Conservation (phyloP, 2,329 filamentous ascomycete genomes). For the Ophiostoma triangulosporum region DNA sequence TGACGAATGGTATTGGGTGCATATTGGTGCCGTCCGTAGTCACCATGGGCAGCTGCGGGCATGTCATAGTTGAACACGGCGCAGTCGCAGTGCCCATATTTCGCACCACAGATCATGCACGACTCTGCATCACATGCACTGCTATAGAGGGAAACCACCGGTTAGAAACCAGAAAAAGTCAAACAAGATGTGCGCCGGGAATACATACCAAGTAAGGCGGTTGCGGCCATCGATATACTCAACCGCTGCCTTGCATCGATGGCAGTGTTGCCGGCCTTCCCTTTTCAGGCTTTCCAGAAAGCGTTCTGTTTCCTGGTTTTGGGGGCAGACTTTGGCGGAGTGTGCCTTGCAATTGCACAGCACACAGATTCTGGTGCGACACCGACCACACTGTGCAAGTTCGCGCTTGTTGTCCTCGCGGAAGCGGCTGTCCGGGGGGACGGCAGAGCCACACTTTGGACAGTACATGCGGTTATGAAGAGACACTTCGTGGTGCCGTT, state of each 20-base stretch:
- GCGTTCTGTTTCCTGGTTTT: slow-evolving; percentile 50
- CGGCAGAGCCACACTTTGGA: slow-evolving; percentile 67
- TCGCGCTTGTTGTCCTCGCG: slow-evolving; percentile 46
- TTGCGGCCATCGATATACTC: slow-evolving; percentile 75
- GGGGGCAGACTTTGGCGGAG: slow-evolving; percentile 52
- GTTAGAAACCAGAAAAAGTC: slow-evolving; percentile 5
- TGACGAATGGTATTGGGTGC: slow-evolving; percentile 23
- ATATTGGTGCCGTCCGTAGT: slow-evolving; percentile 32
- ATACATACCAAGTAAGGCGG: slow-evolving; percentile 70
- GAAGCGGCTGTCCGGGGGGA: slow-evolving; percentile 56
- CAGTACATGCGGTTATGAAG: slow-evolving; percentile 68
- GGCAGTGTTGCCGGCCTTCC: slow-evolving; percentile 63
- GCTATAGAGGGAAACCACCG: not conserved
- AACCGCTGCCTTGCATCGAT: slow-evolving; percentile 58
- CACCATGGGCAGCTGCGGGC: slow-evolving; percentile 39
- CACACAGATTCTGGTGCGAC: slow-evolving; percentile 61
- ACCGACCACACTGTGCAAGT: slow-evolving; percentile 56
- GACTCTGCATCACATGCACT: slow-evolving; percentile 59
- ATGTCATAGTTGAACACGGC: slow-evolving; percentile 59
- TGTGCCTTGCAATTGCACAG: slow-evolving; percentile 66
- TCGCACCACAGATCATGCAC: slow-evolving; percentile 70
- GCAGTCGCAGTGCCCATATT: slow-evolving; percentile 76
- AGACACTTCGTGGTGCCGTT: slow-evolving; percentile 64
- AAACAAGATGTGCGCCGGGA: not conserved
- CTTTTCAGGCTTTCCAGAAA: slow-evolving; percentile 53